phyloP scores from a whole-genome alignment of 306 rosid genomes.

The Gastrolobium villosum region DNA sequence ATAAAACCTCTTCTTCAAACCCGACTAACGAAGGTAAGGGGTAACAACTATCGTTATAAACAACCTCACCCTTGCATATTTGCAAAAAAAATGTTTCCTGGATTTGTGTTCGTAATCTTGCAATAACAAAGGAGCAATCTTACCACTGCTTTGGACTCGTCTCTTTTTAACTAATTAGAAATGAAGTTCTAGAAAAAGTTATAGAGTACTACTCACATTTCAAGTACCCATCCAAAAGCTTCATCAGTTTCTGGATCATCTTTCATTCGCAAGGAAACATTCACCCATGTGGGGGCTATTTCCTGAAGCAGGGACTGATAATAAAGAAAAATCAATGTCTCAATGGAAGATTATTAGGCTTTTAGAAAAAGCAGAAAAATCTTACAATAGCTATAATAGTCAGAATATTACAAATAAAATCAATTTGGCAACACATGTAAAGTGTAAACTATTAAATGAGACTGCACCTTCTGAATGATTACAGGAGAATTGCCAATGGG shows the following conservation, averaged over 20 bases:
- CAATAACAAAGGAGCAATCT: too few relatives aligned
- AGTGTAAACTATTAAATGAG: constrained; percentile 27
- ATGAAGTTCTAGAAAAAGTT: not conserved
- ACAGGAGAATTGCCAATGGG: constrained; percentile 95
- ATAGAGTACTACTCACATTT: constrained; percentile 68
- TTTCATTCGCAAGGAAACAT: constrained; percentile 79
- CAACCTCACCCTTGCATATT: too few relatives aligned
- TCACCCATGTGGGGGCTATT: constrained; percentile 91
- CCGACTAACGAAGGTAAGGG: too few relatives aligned
- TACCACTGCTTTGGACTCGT: too few relatives aligned
- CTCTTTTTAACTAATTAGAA: constrained; percentile 1
- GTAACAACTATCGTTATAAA: too few relatives aligned
- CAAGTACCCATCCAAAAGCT: constrained; percentile 93
- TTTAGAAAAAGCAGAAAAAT: not conserved
- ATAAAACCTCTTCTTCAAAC: too few relatives aligned
- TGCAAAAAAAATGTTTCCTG: too few relatives aligned
- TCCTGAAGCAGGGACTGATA: constrained; percentile 77
- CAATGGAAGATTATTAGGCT: constrained; percentile 10
- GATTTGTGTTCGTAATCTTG: too few relatives aligned
- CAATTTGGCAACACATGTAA: constrained; percentile 13
- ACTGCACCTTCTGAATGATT: constrained; percentile 73
- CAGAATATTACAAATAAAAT: constrained; percentile 13
- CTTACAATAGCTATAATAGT: not conserved
- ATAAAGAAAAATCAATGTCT: constrained; percentile 46
- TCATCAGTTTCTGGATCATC: constrained; percentile 76